Evolutionary conservation across 768 basidiomycete genomes (phyloP).

Genomic region (Collybiopsis luxurians): DNA sequence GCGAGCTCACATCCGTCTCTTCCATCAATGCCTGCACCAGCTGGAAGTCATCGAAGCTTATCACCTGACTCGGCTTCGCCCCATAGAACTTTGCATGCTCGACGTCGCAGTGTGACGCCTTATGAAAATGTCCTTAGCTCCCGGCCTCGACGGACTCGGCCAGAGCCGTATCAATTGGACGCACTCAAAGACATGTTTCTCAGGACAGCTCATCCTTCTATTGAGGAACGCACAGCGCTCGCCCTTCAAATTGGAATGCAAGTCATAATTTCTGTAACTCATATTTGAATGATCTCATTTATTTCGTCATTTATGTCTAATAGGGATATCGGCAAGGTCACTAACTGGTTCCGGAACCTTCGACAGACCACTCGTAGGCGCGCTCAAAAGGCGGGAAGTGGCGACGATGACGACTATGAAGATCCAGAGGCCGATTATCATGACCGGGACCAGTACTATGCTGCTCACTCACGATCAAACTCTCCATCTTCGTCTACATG

Average conservation of each 20-base stretch:
- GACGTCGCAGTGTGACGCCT: constrained; percentile 38
- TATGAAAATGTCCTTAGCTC: constrained; percentile 38
- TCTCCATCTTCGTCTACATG: constrained; percentile 52
- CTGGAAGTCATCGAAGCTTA: constrained; percentile 3
- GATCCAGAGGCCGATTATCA: constrained; percentile 2
- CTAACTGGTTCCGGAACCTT: constrained; percentile 87
- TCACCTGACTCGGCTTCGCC: constrained; percentile 26
- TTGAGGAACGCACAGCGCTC: constrained; percentile 73
- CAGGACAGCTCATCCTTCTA: constrained; percentile 70
- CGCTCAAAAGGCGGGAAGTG: constrained; percentile 44
- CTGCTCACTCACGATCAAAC: constrained; percentile 49
- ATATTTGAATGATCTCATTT: constrained; percentile 15
- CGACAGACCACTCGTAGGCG: constrained; percentile 80
- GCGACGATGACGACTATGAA: constrained; percentile 42
- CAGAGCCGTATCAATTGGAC: constrained; percentile 75
- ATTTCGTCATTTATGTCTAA: constrained; percentile 17
- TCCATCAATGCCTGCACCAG: background rate
- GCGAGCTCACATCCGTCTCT: constrained; percentile 18
- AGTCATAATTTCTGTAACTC: constrained; percentile 20
- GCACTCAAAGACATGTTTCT: constrained; percentile 68
- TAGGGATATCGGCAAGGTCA: constrained; percentile 81
- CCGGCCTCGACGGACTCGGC: constrained; percentile 70
- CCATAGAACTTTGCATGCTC: constrained; percentile 31
- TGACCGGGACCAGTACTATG: constrained; percentile 15
- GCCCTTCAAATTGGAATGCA: constrained; percentile 79